Evolutionary conservation across 176 grass and related monocot species (phyloP), one percentile per base, ranked within the genome.

Genomic region (Miscanthus lutarioriparius): DNA sequence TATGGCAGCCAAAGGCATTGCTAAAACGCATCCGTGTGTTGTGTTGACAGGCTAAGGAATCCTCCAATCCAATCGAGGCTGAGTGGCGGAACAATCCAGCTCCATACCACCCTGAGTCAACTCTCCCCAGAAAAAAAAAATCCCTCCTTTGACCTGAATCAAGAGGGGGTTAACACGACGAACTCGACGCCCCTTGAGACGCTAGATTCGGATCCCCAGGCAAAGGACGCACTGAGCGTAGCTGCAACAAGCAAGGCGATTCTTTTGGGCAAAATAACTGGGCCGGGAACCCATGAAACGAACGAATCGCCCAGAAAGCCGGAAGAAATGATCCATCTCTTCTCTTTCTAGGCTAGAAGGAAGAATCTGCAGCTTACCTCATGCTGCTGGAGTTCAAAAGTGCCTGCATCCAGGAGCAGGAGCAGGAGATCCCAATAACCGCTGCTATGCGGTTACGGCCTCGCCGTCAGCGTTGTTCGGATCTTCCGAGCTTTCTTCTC

Each of bases 361-460:
- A 25, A 59, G 43, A 33, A 56, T 66, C 74, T 5, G 20, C 79
- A 62, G 39, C 79, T 79, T 45, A 90, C 88, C 84, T 86, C 88
- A 90, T 90, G 45, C 7, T 37, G 54, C 7, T 38, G 56, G 58
- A n/a, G 27, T 8, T 44, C 72, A 44, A 72, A 66, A 38, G 71
- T 39, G 78, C 47, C 14, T 13, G 65, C 38, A 32, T 58, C 79
- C 45, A 72, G 28, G 67, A 22, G 11, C 5, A 14, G 19, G 62
- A 20, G 35, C 8, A 16, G 20, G 63, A 85, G 82, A 89, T 89
- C 77, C 38, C 63, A 75, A 88, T 62, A 41, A 85, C 26, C 47
- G 75, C 74, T 2, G 62, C 67, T 5, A 13, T 56, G 81, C 53
- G 20, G 65, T 27, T 39, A 48, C 70, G 25, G 70, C 27, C 70